These are phyloP conservation scores for Heterococcus sp. DNA, from an alignment of 108 stramenopile species.

Conservation along the genomic window DNA sequence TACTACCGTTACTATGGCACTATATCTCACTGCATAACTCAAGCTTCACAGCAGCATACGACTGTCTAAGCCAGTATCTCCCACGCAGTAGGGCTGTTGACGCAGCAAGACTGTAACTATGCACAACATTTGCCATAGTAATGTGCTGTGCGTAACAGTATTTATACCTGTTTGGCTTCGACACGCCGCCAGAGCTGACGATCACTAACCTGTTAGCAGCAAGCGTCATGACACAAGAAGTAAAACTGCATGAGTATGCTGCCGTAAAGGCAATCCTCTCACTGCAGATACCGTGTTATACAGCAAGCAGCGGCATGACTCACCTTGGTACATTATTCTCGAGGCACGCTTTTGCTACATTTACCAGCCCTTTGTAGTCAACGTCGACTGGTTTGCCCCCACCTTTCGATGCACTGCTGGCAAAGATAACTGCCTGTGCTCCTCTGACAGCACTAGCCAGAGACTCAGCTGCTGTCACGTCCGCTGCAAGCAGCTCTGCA, in stretches of 20 bases:
- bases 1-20: too few relatives aligned
- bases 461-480: conserved; percentile 63
- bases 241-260: not conserved
- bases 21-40: too few relatives aligned
- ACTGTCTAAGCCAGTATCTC: too few relatives aligned
- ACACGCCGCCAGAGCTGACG: conserved; percentile 72
- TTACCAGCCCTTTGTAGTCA: conserved; percentile 68
- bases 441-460: conserved; percentile 54
- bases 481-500: too few relatives aligned
- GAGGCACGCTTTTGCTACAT: conserved; percentile 72
- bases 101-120: too few relatives aligned
- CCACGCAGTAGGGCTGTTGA: too few relatives aligned
- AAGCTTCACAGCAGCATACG: too few relatives aligned
- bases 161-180: conserved; percentile 66
- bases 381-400: conserved; percentile 71
- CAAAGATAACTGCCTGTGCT: conserved; percentile 73
- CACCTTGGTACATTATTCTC: conserved; percentile 57
- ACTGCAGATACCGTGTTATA: not conserved
- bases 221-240: not conserved
- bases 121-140: too few relatives aligned
- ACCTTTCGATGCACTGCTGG: conserved; percentile 70
- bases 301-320: not conserved
- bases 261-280: not conserved
- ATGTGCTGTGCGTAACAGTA: too few relatives aligned
- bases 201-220: conserved; percentile 60